phyloP scores from a whole-genome alignment of 345 rosid species.

The Rhodamnia rubescens region DNA sequence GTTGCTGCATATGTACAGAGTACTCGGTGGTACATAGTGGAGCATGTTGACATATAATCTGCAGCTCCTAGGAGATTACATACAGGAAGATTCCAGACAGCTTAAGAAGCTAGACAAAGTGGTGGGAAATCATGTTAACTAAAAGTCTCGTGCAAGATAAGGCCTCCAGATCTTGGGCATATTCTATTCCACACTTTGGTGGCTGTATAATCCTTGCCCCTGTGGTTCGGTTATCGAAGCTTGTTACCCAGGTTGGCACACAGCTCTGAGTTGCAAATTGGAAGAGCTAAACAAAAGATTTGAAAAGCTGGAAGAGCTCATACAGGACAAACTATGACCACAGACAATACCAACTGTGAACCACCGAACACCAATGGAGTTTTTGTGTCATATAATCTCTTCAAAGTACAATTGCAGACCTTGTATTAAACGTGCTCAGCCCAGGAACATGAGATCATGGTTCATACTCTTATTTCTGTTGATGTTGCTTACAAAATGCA shows the following conservation, averaged over 20 bases:
- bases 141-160: neutral
- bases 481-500: neutral
- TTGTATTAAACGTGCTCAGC: too few species aligned
- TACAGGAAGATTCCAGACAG: neutral
- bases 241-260: neutral
- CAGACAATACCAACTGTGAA: neutral
- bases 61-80: neutral
- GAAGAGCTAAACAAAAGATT: neutral
- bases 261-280: neutral
- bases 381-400: neutral
- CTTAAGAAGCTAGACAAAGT: neutral
- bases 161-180: neutral
- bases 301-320: neutral
- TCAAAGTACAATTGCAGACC: neutral
- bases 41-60: neutral
- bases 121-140: neutral
- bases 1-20: neutral
- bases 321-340: neutral
- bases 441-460: too few species aligned
- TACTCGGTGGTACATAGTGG: neutral
- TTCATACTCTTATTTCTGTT: too few species aligned
- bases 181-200: neutral
- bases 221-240: neutral
- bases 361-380: neutral
- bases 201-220: neutral